Base-by-base conservation (phyloP, 1,284 basidiomycete species). In the Veloboletus limbatus region DNA sequence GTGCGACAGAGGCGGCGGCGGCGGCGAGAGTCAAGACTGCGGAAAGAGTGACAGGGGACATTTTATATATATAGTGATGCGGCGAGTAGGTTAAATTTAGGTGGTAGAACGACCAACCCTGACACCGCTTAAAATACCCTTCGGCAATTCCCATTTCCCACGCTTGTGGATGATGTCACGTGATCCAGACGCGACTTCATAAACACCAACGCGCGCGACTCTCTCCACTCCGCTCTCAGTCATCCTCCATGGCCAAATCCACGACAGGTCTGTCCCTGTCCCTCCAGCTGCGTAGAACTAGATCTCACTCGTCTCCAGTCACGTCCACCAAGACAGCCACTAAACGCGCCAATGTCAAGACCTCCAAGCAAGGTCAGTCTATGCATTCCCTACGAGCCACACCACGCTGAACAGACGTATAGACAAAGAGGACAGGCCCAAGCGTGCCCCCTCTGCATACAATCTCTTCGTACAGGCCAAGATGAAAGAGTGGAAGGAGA, bases 401-500 rank as follows among this genome's bases (percentile, higher is more conserved):
- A 22, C 40, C 34, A 22, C 11, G 30, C 22, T 43, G 13, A 14
- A 45, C 47, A 34, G 21, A 24, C 40, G 33, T 26, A 8, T 43
- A 69, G 66, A 65, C 47, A 71, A 65, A 14, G 65, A 58, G 33
- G 72, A 69, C 43, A 81, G 78, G 53, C 60, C 69, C 9, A 81
- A 81, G 56, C 77, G 78, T 35, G 64, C 69, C 18, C 78, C 77
- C 2, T 72, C 70, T 1, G 75, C 77, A 20, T 82, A 80, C 58
- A 77, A 80, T 54, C 62, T 74, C 32, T 82, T 74, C 55, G 72
- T 80, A 50, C 70, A 73, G 48, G 69, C 70, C 14, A 59, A 80
- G 49, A 75, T 82, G 68, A 76, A 75, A 53, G 67, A 66, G 16
- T 81, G 76, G 74, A 75, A 70, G 43, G 73, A 70, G 34, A 70